Conservation (phyloP, 169 alveolate species). For the Eimeria tenella region DNA sequence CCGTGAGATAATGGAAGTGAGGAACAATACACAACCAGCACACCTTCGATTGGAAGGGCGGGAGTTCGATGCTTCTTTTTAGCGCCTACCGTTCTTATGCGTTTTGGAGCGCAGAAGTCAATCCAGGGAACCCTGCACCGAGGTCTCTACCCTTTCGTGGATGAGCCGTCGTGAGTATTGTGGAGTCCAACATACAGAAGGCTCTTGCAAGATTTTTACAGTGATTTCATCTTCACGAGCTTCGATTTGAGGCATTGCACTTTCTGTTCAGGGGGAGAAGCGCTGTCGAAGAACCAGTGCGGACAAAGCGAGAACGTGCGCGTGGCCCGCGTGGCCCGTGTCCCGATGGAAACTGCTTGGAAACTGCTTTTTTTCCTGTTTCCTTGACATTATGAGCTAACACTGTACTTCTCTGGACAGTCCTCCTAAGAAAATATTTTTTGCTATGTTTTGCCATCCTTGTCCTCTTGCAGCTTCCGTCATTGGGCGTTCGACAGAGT, state of each 20-base stretch:
- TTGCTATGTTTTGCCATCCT: not conserved
- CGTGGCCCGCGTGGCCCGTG: constrained; percentile 21
- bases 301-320: constrained; percentile 45
- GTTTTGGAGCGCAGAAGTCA: constrained; percentile 51
- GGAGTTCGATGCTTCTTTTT: not conserved
- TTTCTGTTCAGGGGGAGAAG: constrained; percentile 1
- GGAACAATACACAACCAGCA: not conserved
- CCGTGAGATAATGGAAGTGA: constrained; percentile 78
- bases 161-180: constrained; percentile 67
- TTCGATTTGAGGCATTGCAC: not conserved
- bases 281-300: constrained; percentile 34
- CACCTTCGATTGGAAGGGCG: not conserved
- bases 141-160: constrained; percentile 77
- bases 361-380: not conserved
- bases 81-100: not conserved
- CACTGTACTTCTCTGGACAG: constrained; percentile 11
- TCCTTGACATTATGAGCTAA: not conserved
- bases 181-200: not conserved
- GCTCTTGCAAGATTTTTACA: no score
- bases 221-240: not conserved
- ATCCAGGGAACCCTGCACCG: constrained; percentile 74
- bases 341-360: not conserved
- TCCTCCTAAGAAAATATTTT: not conserved
- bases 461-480: constrained; percentile 48
- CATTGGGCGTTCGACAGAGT: constrained; percentile 70